Percentiles rank a stretch among this genome's conserved stretches.
phyloP scores from a whole-genome alignment of 163 green algal species.

The Dunaliella salina region DNA sequence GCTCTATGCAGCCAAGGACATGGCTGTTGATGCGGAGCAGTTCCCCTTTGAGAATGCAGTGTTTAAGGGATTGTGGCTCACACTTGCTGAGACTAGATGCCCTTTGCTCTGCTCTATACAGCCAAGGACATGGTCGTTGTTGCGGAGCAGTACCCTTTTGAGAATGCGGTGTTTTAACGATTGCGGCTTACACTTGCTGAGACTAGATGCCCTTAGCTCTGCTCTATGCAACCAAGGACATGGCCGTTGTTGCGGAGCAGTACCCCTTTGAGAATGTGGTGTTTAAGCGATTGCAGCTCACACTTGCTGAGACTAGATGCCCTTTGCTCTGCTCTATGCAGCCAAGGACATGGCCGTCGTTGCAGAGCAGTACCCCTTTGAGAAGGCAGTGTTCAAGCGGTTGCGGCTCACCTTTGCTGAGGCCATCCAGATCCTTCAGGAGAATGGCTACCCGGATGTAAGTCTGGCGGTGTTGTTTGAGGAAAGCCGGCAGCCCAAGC shows the following conservation, averaged over 20 bases:
- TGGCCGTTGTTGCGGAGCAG: neutral
- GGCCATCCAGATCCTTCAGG: constrained; percentile 80
- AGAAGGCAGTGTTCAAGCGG: constrained; percentile 74
- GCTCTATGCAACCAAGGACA: neutral
- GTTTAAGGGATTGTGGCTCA: no score
- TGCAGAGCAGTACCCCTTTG: constrained; percentile 85
- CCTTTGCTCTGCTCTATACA: neutral
- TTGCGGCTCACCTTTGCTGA: constrained; percentile 87
- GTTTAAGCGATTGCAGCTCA: no score
- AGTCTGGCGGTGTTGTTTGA: no score
- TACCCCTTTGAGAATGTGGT: no score
- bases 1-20: neutral
- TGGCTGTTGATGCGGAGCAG: neutral
- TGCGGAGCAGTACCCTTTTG: neutral
- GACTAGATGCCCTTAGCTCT: neutral
- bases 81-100: no score
- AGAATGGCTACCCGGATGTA: constrained; percentile 45
- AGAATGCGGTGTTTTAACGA: no score
- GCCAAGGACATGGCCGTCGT: constrained; percentile 75
- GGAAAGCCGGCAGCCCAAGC: no score
- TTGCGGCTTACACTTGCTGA: no score
- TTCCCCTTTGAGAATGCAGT: no score
- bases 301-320: neutral
- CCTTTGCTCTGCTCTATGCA: constrained; percentile 15
- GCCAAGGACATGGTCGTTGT: neutral